phyloP scores from a whole-genome alignment of 1,284 basidiomycete genomes.

The Puccinia polysora region DNA sequence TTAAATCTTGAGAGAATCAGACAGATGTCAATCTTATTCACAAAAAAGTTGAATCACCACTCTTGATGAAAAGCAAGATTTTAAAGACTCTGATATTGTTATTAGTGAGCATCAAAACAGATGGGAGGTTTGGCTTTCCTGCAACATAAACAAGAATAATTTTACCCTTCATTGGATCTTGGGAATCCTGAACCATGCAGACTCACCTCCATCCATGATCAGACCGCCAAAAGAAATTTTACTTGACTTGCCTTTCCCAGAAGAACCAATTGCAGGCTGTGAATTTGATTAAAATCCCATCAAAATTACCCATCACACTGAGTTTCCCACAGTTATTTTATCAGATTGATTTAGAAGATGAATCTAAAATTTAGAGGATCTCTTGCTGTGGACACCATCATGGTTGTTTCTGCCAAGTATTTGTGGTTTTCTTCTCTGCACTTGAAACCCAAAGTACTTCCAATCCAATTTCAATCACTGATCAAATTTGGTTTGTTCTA shows the following conservation, averaged over 20 bases:
- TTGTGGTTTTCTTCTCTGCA: neutral
- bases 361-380: slow-evolving; percentile 14
- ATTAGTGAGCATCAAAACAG: slow-evolving; percentile 20
- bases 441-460: neutral
- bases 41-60: neutral
- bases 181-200: slow-evolving; percentile 10
- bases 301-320: slow-evolving; percentile 34
- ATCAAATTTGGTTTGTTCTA: neutral
- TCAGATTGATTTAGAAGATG: slow-evolving; percentile 32
- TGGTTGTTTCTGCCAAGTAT: slow-evolving; percentile 37
- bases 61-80: neutral
- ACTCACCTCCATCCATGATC: slow-evolving; percentile 2
- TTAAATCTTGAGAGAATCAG: neutral
- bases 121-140: slow-evolving; percentile 41
- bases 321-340: neutral
- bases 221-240: slow-evolving; percentile 27
- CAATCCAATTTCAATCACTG: neutral
- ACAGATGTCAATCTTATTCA: neutral
- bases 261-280: neutral
- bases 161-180: slow-evolving; percentile 32
- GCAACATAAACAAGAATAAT: slow-evolving; percentile 1
- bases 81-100: slow-evolving; percentile 9
- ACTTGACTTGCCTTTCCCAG: slow-evolving; percentile 27
- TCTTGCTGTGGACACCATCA: neutral
- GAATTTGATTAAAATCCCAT: neutral